Evolutionary conservation across 768 basidiomycete genomes (phyloP), one percentile per base, ranked within the genome.

Genomic region (Ramaria sp.): DNA sequence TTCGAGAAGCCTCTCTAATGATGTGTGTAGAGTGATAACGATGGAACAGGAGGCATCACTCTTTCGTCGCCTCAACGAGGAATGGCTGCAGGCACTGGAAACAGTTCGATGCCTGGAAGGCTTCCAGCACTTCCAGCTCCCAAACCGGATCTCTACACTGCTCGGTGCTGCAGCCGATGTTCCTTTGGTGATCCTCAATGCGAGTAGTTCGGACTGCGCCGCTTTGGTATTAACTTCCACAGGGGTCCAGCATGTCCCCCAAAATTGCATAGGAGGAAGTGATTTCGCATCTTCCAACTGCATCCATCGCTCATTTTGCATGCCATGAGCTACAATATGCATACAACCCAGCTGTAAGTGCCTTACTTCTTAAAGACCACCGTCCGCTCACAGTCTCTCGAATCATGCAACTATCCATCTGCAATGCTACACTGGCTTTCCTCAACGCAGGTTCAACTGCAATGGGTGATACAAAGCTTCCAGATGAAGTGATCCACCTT

Each of bases 401-500:
- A 41, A 62, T 68, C 24, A 42, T 64, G 16, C 50, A 58, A 6
- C 48, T 43, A 16, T 43, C 55, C 20, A 36, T 55, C 1, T 57
- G 45, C 5, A 43, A 59, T 22, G 50, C 63, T 9, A 60, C 66
- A 42, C 62, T 67, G 54, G 67, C 61, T 8, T 68, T 67, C 43
- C 58, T 69, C 15, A 66, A 64, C 3, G 67, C 65, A 5, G 66
- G 67, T 49, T 55, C 61, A 47, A 67, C 64, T 0, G 65, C 64
- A 16, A 58, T 52, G 16, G 64, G 67, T 1, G 62, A 66, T 20
- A 41, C 1, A 18, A 36, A 54, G 6, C 57, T 53, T 1, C 62
- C 67, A 2, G 66, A 65, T 7, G 67, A 67, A 41, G 61, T 63
- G 22, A 45, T 67, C 5, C 68, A 69, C 49, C 61, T 69, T 25